Evolutionary conservation across 495 filamentous ascomycete species (phyloP), one percentile per base, ranked within the genome.

Genomic region (Xylaria longipes): DNA sequence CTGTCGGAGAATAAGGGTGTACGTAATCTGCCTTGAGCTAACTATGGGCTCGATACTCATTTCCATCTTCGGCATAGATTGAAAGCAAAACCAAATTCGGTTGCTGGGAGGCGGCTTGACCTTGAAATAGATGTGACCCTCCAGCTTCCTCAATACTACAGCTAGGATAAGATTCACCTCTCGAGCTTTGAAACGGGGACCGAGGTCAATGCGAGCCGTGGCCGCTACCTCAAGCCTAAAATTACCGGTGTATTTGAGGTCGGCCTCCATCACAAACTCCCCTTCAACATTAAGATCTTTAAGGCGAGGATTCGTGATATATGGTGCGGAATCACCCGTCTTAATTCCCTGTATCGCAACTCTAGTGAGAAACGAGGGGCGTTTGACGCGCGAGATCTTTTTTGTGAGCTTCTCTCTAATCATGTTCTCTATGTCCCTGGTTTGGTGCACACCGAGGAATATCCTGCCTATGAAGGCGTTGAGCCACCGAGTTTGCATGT

Each of bases 101-200:
- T 98, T 98, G 81, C 93, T 97, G 0, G 96, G 96, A 41, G 96
- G 93, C 29, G 96, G 95, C 79, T 99, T 99, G 80, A 97, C 91
- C 68, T 92, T 91, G 68, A 98, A 84, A 69, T 97, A 81, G 68
- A 91, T 78, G 77, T 97, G 95, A 3, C 95, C 96, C 75, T 96
- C 91, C 12, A 98, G 81, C 73, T 91, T 93, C 78, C 93, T 95
- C 68, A 98, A 77, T 5, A 97, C 91, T 4, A 94, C 91, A 7
- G 95, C 94, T 43, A 99, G 87, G 43, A 98, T 86, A 50, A 99
- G 86, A 71, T 94, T 93, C 50, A 98, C 94, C 77, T 97, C 95
- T 72, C 95, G 85, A 15, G 91, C 87, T 74, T 97, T 98, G 84
- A 99, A 97, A 2, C 94, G 90, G 46, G 90, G 81, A 5, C 96